Evolutionary conservation across 1,284 basidiomycete genomes (phyloP).

Genomic region (Vanrija humicola): DNA sequence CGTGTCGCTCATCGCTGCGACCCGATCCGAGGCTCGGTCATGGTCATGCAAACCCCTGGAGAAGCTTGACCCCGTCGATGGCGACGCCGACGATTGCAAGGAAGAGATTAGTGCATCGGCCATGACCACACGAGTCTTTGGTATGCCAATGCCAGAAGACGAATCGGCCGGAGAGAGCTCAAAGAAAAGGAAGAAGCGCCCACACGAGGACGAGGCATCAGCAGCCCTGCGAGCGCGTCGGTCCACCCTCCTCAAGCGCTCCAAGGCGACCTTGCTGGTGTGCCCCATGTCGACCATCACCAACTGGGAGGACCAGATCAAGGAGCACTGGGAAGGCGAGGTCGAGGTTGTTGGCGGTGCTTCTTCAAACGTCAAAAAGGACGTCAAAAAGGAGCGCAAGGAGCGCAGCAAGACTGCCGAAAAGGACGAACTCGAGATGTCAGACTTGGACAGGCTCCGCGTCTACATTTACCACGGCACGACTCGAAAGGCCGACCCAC

Average conservation of each 20-base stretch:
- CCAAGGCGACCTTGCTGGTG: constrained; percentile 89
- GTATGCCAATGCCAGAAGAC: constrained; percentile 74
- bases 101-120: constrained; percentile 56
- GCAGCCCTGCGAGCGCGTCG: constrained; percentile 53
- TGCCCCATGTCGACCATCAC: constrained; percentile 95
- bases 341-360: constrained; percentile 73
- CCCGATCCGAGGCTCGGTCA: constrained; percentile 63
- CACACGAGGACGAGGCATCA: constrained; percentile 25
- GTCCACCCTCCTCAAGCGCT: constrained; percentile 70
- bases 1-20: constrained; percentile 81
- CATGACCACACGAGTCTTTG: constrained; percentile 74
- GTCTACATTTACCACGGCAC: constrained; percentile 97
- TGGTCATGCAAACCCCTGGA: constrained; percentile 57
- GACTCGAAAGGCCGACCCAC: constrained; percentile 75
- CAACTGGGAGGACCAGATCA: constrained; percentile 98
- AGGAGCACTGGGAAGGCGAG: constrained; percentile 86
- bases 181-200: constrained; percentile 39
- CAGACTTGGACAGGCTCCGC: constrained; percentile 53
- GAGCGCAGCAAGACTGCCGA: constrained; percentile 19
- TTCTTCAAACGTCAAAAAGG: constrained; percentile 10
- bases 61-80: constrained; percentile 51
- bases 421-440: constrained; percentile 18
- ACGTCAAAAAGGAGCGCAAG: constrained; percentile 18
- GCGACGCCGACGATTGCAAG: constrained; percentile 44
- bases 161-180: constrained; percentile 16